Evolutionary conservation across 345 rosid species (phyloP).

Genomic region (Geranium brycei): DNA sequence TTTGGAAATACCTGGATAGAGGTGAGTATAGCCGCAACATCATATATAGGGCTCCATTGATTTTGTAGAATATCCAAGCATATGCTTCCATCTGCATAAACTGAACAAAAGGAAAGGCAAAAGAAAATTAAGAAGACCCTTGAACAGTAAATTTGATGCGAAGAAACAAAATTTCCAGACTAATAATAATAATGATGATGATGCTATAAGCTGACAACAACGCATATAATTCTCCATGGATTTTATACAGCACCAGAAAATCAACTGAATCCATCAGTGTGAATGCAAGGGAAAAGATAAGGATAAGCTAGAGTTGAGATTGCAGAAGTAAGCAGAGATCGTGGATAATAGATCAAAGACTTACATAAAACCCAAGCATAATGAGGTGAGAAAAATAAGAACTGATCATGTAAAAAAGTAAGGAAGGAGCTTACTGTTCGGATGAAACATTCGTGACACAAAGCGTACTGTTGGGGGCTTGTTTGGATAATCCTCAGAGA

Average conservation of each 20-base stretch:
- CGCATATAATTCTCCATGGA: no score
- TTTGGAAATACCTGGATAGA: slow-evolving; percentile 54
- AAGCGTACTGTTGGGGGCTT: slow-evolving; percentile 74
- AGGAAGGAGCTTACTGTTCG: slow-evolving; percentile 43
- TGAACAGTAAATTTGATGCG: not conserved
- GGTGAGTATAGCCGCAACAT: slow-evolving; percentile 74
- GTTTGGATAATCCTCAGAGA: slow-evolving; percentile 67
- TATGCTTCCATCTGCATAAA: slow-evolving; percentile 80
- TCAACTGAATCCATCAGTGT: not conserved
- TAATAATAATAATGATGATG: no score
- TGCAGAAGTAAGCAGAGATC: no score
- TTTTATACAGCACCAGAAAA: not conserved
- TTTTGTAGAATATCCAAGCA: slow-evolving; percentile 79
- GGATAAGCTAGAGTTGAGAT: not conserved
- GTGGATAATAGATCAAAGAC: not conserved
- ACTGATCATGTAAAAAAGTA: not conserved
- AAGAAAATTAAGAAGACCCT: slow-evolving; percentile 2
- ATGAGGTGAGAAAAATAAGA: not conserved
- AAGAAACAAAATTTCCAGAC: not conserved
- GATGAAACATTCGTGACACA: slow-evolving; percentile 80
- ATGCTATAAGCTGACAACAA: no score
- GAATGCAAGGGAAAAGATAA: not conserved
- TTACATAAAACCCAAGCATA: not conserved
- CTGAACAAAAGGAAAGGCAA: slow-evolving; percentile 16
- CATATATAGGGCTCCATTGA: slow-evolving; percentile 81